These are phyloP conservation scores for Sclerotinia minor DNA, from an alignment of 2,329 filamentous ascomycete species.

Conservation along the genomic window DNA sequence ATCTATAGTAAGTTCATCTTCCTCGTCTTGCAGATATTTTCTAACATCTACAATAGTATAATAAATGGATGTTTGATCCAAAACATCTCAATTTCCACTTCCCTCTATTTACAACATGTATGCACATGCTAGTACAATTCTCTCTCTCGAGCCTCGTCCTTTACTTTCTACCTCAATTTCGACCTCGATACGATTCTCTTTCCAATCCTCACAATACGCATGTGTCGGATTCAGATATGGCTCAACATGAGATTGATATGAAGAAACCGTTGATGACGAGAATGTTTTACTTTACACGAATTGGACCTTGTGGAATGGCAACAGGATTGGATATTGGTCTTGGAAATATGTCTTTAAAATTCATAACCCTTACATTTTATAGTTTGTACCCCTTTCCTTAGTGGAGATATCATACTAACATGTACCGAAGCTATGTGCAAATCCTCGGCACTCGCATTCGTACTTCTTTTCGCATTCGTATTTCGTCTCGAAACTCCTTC, in stretches of 20 bases:
- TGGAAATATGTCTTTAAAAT: conserved; percentile 93
- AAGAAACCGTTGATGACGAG: conserved; percentile 71
- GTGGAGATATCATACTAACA: conserved; percentile 26
- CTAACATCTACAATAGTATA: conserved; percentile 63
- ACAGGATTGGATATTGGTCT: conserved; percentile 95
- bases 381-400: conserved; percentile 54
- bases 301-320: conserved; percentile 87
- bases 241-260: conserved; percentile 38
- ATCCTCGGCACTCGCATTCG: conserved; percentile 92
- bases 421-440: conserved; percentile 81
- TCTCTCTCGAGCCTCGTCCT: conserved; percentile 73
- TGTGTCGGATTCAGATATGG: conserved; percentile 36
- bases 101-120: conserved; percentile 84
- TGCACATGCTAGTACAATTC: conserved; percentile 97
- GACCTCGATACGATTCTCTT: conserved; percentile 57
- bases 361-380: conserved; percentile 95
- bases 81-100: conserved; percentile 86
- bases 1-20: conserved; percentile 67
- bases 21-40: background rate
- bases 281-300: conserved; percentile 87
- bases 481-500: conserved; percentile 90
- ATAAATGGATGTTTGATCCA: conserved; percentile 99
- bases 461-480: conserved; percentile 90
- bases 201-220: conserved; percentile 41
- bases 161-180: conserved; percentile 77